These are phyloP conservation scores for Mycena metata DNA, from an alignment of 768 basidiomycete genomes.

Conservation along the genomic window DNA sequence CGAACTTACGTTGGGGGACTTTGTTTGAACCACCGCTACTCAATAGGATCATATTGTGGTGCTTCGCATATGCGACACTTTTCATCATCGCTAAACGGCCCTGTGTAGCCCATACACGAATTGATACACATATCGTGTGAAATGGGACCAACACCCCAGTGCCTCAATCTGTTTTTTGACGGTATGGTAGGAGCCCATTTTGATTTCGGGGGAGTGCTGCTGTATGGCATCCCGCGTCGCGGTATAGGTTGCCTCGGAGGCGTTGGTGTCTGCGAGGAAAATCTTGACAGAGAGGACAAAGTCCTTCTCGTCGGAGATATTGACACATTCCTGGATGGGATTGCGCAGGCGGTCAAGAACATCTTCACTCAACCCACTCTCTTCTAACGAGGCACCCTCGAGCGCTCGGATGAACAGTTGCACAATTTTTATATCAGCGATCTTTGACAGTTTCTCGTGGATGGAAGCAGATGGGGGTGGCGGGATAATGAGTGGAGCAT, in stretches of 20 bases:
- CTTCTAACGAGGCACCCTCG: slow-evolving; percentile 9
- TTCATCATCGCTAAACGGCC: slow-evolving; percentile 37
- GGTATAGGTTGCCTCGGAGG: neutral
- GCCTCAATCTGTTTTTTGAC: neutral
- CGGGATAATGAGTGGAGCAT: no score
- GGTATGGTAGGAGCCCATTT: neutral
- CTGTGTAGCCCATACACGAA: neutral
- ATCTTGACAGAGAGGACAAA: slow-evolving; percentile 42
- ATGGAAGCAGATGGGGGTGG: neutral
- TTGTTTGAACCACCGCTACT: slow-evolving; percentile 24
- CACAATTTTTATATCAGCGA: neutral
- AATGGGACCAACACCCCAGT: neutral
- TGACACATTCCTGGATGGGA: slow-evolving; percentile 10
- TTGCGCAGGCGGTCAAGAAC: neutral
- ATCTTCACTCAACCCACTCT: neutral
- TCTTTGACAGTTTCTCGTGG: neutral
- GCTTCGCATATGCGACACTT: slow-evolving; percentile 46
- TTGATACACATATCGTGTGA: neutral
- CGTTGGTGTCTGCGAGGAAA: slow-evolving; percentile 29
- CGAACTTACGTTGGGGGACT: slow-evolving; percentile 44
- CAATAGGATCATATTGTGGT: slow-evolving; percentile 42
- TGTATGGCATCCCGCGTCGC: neutral
- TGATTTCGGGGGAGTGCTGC: neutral
- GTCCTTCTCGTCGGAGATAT: slow-evolving; percentile 7
- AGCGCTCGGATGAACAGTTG: slow-evolving; percentile 16